phyloP scores from a whole-genome alignment of 371 early-diverging fungal genomes.

The Zychaea mexicana region DNA sequence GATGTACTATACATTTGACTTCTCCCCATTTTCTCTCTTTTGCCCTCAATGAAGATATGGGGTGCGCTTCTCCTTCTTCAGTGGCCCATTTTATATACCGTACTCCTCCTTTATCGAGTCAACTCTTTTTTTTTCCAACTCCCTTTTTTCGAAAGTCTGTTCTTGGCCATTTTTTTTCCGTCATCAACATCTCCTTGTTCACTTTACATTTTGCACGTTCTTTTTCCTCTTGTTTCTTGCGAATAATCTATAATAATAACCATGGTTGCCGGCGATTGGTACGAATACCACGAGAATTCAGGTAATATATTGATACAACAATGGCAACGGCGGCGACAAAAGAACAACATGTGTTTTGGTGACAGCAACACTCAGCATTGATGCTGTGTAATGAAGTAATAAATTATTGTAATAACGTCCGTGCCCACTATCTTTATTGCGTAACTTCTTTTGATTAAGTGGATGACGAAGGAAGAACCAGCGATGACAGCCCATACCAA shows the following conservation, averaged over 20 bases:
- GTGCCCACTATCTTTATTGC: background rate
- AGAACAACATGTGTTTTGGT: background rate
- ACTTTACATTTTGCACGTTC: background rate
- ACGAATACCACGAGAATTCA: slow-evolving; percentile 4
- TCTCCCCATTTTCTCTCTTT: no score
- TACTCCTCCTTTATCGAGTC: slow-evolving; percentile 2
- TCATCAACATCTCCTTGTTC: background rate
- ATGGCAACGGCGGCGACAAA: no score
- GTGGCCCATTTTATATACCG: background rate
- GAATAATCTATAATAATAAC: background rate
- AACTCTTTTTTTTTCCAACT: background rate
- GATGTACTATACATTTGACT: no score
- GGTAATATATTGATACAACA: no score
- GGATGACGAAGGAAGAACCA: background rate
- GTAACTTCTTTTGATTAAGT: no score
- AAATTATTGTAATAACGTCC: no score
- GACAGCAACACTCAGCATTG: no score
- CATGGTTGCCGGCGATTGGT: slow-evolving; percentile 6
- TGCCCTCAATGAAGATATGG: no score
- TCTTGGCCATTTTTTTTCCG: background rate
- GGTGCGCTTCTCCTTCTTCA: no score
- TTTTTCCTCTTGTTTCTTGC: background rate
- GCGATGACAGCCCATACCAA: slow-evolving; percentile 1
- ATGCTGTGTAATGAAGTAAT: no score
- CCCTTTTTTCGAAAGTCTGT: background rate